Percentiles rank a stretch among this genome's conserved stretches.
Evolutionary conservation across 768 basidiomycete species (phyloP).

Genomic region (Lactifluus piperatus): DNA sequence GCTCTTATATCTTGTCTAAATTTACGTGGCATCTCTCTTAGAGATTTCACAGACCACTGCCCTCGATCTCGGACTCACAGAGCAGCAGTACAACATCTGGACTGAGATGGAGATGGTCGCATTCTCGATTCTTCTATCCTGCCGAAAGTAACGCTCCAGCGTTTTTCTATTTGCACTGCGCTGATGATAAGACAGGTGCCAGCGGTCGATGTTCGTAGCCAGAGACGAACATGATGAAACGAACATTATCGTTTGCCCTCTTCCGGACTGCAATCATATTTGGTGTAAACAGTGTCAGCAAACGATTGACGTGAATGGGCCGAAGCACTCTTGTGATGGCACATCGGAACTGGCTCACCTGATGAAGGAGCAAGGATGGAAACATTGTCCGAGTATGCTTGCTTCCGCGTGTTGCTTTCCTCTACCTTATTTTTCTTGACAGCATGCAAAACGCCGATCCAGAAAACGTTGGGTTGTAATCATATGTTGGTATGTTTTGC

Average conservation of each 20-base stretch:
- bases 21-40: not conserved
- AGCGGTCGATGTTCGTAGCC: conserved; percentile 24
- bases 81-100: conserved; percentile 34
- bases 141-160: conserved; percentile 33
- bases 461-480: conserved; percentile 45
- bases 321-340: conserved; percentile 28
- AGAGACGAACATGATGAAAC: conserved; percentile 23
- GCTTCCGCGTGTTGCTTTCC: not conserved
- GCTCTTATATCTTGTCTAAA: not conserved
- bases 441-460: conserved; percentile 43
- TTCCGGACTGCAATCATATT: conserved; percentile 23
- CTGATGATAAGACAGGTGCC: conserved; percentile 15
- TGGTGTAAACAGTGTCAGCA: conserved; percentile 31
- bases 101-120: conserved; percentile 40
- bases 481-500: conserved; percentile 46
- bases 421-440: not conserved
- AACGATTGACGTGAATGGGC: conserved; percentile 20
- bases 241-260: conserved; percentile 24
- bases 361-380: conserved; percentile 28
- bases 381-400: conserved; percentile 27
- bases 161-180: not conserved
- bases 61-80: conserved; percentile 37
- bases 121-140: conserved; percentile 38
- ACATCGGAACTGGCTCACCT: conserved; percentile 26
- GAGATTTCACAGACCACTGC: conserved; percentile 37